phyloP scores from a whole-genome alignment of 2,329 filamentous ascomycete genomes.

The Fusarium phyllophilum region DNA sequence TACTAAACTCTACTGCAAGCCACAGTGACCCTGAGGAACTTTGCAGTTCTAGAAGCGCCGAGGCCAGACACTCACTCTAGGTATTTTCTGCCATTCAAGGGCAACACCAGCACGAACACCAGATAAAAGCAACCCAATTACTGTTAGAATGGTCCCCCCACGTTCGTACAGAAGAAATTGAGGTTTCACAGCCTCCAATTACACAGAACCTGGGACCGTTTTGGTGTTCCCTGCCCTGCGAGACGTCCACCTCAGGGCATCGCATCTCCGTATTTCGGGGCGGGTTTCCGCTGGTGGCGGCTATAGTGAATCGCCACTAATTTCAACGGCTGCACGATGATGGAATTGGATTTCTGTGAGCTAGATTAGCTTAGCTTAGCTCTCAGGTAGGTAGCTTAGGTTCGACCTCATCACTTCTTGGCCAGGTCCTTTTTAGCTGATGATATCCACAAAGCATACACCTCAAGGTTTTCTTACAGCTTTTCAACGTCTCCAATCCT shows the following conservation, averaged over 20 bases:
- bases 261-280: conserved; percentile 16
- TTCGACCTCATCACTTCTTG: neutral
- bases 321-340: conserved; percentile 40
- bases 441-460: conserved; percentile 3
- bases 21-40: conserved; percentile 28
- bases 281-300: conserved; percentile 18
- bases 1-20: conserved; percentile 35
- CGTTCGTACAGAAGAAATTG: conserved; percentile 8
- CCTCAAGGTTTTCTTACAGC: neutral
- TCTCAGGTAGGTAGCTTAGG: neutral
- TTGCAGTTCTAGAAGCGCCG: conserved; percentile 32
- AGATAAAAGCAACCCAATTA: neutral
- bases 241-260: neutral
- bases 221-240: conserved; percentile 1
- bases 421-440: neutral
- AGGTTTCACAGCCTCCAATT: conserved; percentile 1
- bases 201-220: conserved; percentile 1
- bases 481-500: neutral
- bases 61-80: conserved; percentile 2
- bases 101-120: neutral
- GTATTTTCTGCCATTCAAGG: conserved; percentile 9
- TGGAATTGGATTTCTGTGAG: conserved; percentile 29
- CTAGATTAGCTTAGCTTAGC: neutral
- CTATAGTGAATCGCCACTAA: conserved; percentile 35
- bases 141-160: conserved; percentile 1